Evolutionary conservation across 2,329 filamentous ascomycete species (phyloP), one percentile per base, ranked within the genome.

Genomic region (Xylariaceae sp.): DNA sequence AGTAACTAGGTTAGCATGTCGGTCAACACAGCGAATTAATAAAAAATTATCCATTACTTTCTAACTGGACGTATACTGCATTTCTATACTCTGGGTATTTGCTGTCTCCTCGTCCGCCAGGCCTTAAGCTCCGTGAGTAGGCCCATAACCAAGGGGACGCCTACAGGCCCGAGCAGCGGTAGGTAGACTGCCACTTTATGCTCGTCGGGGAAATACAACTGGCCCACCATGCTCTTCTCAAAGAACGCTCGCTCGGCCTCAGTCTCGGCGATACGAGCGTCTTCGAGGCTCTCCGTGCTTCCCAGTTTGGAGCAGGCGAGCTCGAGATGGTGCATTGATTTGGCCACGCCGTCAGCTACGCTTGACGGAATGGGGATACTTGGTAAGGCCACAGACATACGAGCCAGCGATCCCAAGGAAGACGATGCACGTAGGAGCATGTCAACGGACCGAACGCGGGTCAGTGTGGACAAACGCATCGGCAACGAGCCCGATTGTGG

Each of bases 211-310:
- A 99, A 99, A 71, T 97, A 99, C 2, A 97, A 86, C 73, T 97
- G 94, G 0, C 91, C 94, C 9, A 99, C 94, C 94, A 99, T 99
- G 67, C 89, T 95, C 73, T 95, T 95, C 72, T 99, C 94, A 64
- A 99, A 99, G 72, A 99, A 99, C 0, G 92, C 92, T 57, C 87
- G 85, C 70, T 99, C 94, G 0, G 91, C 92, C 68, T 95, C 90
- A 2, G 83, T 81, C 71, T 96, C 91, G 4, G 94, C 94, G 46
- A 90, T 83, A 7, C 89, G 83, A 0, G 92, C 92, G 68, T 92
- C 85, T 59, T 86, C 81, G 40, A 99, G 74, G 0, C 91, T 91
- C 31, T 85, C 80, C 0, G 75, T 73, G 0, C 76, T 77, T 37
- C 82, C 82, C 2, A 97, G 76, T 51, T 83, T 83, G 29, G 84